A percentile compares a stretch with the other conserved stretches of the same genome.
Evolutionary conservation across 495 filamentous ascomycete genomes (phyloP).

Genomic region (Cryomyces antarcticus): DNA sequence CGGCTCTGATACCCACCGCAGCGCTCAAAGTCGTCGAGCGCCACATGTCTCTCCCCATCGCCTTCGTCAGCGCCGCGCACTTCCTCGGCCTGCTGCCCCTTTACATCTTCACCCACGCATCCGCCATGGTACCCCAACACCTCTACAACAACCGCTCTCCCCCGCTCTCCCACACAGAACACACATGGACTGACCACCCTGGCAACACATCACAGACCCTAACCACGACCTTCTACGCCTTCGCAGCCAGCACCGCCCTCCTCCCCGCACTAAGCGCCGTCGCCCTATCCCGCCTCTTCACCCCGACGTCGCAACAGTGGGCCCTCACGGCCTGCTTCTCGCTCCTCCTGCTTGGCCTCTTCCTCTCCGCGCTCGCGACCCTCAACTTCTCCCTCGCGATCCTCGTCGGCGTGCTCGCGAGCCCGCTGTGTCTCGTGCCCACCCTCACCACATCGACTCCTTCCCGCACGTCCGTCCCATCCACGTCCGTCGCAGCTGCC

Average conservation of each 20-base stretch:
- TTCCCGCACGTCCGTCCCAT: neutral
- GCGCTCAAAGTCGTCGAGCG: conserved; percentile 32
- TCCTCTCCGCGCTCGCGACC: conserved; percentile 78
- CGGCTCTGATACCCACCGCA: conserved; percentile 17
- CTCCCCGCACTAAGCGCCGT: conserved; percentile 37
- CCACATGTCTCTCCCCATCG: conserved; percentile 57
- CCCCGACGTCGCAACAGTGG: conserved; percentile 46
- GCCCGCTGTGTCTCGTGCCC: conserved; percentile 39
- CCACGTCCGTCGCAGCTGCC: neutral
- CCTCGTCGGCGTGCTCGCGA: conserved; percentile 57
- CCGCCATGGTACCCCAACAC: conserved; percentile 29
- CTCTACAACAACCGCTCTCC: neutral
- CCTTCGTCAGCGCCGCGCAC: conserved; percentile 49
- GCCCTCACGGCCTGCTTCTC: conserved; percentile 77
- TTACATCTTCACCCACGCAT: conserved; percentile 63
- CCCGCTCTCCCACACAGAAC: neutral
- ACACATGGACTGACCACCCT: neutral
- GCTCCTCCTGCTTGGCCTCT: conserved; percentile 73
- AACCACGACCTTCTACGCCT: conserved; percentile 32
- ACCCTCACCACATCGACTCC: conserved; percentile 31
- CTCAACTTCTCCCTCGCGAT: conserved; percentile 90
- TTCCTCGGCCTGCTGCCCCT: conserved; percentile 67
- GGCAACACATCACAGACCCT: conserved; percentile 27
- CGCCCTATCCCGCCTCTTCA: conserved; percentile 25
- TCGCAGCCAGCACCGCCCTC: conserved; percentile 34